Conservation (phyloP, 805 yeast genomes). For the Lipomyces starkeyi region DNA sequence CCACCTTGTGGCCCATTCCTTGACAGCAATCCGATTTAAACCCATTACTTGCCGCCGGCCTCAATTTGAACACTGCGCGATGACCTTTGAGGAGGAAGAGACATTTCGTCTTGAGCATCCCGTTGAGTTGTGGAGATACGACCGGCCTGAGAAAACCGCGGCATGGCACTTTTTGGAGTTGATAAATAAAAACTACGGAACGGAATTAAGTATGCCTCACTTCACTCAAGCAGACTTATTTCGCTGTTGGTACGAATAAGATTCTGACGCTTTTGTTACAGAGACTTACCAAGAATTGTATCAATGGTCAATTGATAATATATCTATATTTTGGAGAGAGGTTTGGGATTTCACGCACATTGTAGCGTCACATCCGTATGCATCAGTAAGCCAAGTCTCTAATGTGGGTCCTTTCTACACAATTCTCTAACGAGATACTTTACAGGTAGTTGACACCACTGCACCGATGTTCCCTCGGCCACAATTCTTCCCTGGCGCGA, state of each 20-base stretch:
- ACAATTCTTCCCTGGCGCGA: slow-evolving; percentile 37
- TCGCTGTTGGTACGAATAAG: not conserved
- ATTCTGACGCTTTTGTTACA: not conserved
- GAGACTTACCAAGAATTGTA: slow-evolving; percentile 33
- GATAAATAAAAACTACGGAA: slow-evolving; percentile 20
- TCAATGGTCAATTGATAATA: slow-evolving; percentile 35
- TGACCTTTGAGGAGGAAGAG: slow-evolving; percentile 20
- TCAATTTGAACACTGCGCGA: not conserved
- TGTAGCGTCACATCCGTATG: slow-evolving; percentile 17
- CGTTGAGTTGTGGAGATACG: slow-evolving; percentile 32
- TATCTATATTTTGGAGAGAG: slow-evolving; percentile 35
- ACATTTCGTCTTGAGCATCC: slow-evolving; percentile 17
- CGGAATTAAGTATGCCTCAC: slow-evolving; percentile 19
- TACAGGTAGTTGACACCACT: slow-evolving; percentile 26
- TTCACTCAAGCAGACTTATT: not conserved
- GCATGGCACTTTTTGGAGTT: slow-evolving; percentile 20
- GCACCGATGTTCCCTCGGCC: slow-evolving; percentile 40
- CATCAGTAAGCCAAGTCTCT: slow-evolving; percentile 7
- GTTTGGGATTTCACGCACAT: slow-evolving; percentile 38
- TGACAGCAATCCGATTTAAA: too few relatives aligned
- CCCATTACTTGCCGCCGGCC: too few relatives aligned
- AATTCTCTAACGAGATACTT: not conserved
- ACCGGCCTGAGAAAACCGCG: slow-evolving; percentile 22
- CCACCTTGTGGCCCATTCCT: too few relatives aligned
- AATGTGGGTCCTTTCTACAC: not conserved